Evolutionary conservation across 1,139 yeast species (phyloP).

Genomic region (Pichia terricola): DNA sequence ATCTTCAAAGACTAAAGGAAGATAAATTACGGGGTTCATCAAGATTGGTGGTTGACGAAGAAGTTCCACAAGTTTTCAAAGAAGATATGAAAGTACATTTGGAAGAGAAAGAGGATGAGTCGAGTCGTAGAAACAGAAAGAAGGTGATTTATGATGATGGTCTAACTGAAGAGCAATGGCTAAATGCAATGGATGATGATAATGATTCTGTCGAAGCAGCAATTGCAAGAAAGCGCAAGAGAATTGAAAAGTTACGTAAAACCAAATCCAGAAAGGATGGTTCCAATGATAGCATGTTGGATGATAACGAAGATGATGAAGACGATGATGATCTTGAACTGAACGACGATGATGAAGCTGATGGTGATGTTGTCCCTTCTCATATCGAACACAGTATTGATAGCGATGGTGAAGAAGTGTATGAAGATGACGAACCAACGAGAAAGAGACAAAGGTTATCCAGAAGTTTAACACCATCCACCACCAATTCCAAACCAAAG

Average conservation of each 20-base stretch:
- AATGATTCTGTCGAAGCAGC: conserved; percentile 33
- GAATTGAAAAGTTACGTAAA: conserved; percentile 17
- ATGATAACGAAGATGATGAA: conserved; percentile 5
- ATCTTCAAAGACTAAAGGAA: conserved; percentile 42
- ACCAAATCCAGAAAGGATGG: conserved; percentile 8
- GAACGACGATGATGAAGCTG: conserved; percentile 1
- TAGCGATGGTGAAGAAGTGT: conserved; percentile 17
- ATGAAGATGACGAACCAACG: conserved; percentile 12
- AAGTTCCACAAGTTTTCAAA: conserved; percentile 59
- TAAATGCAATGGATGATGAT: conserved; percentile 62
- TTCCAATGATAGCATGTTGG: conserved; percentile 1
- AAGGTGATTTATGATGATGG: conserved; percentile 55
- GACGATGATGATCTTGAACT: conserved; percentile 6
- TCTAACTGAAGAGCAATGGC: conserved; percentile 73
- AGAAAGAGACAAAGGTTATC: conserved; percentile 18
- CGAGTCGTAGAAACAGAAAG: conserved; percentile 59
- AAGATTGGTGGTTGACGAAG: conserved; percentile 50
- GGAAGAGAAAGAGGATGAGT: conserved; percentile 37
- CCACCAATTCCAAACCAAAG: conserved; percentile 4
- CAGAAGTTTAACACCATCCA: conserved; percentile 10
- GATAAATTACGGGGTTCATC: conserved; percentile 19
- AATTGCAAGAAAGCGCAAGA: conserved; percentile 22
- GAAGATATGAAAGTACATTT: conserved; percentile 55
- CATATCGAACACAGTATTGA: conserved; percentile 11
- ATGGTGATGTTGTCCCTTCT: not conserved